Base-by-base conservation (phyloP, 768 basidiomycete species). In the Crassisporium funariophilum region DNA sequence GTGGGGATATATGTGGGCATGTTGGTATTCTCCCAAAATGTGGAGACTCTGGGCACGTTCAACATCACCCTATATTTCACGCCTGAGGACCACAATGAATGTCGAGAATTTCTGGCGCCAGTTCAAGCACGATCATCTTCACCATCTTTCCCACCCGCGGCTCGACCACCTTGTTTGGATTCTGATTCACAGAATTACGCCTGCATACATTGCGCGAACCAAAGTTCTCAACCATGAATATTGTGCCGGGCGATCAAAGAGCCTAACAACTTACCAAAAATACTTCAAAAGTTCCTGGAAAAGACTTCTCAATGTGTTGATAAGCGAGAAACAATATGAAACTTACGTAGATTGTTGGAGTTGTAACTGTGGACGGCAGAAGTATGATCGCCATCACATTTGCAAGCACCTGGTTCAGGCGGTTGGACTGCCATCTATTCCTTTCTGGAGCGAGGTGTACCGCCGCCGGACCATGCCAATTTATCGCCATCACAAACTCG, bases 1-100 rank as follows among this genome's bases (percentile, higher is more conserved):
- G 4, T 70, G 68, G 66, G 69, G 53, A 2, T 70, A 71, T 37
- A 46, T 71, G 54, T 69, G 69, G 70, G 52, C 56, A 8, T 58
- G 42, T 13, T 71, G 70, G 70, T 69, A 71, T 45, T 24, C 50
- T 20, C 62, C 60, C 2, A 52, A 52, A 12, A 58, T 49, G 53
- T 71, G 68, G 67, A 46, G 39, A 13, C 58, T 69, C 2, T 70
- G 67, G 69, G 66, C 69, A 5, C 48, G 60, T 2, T 66, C 65
- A 8, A 51, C 56, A 6, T 50, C 62, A 9, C 48, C 51, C 0
- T 51, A 50, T 19, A 19, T 68, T 1, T 60, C 62, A 3, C 44
- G 57, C 1, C 47, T 57, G n/a, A 41, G 57, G 1, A 69, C 63
- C 0, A 69, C 65, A 3, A 69, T 68, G 64, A 48, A 21, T 20